Conservation (phyloP, 2,329 filamentous ascomycete species). For the Albifimbria verrucaria region DNA sequence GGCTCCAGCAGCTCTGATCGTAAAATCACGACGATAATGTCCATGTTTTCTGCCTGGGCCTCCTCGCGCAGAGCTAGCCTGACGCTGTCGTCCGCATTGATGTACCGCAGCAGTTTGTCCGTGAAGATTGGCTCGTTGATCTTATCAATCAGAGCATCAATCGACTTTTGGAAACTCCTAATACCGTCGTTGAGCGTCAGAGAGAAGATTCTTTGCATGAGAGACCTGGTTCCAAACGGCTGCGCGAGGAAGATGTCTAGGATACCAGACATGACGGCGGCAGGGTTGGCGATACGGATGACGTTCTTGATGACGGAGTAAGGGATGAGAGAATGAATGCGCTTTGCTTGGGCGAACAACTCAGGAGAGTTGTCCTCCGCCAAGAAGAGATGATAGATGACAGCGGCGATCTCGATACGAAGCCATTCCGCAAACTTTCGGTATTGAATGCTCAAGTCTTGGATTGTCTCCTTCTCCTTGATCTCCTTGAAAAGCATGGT, state of each 20-base stretch:
- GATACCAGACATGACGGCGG: constrained; percentile 93
- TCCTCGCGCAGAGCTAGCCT: constrained; percentile 74
- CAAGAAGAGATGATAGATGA: constrained; percentile 93
- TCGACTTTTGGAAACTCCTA: constrained; percentile 77
- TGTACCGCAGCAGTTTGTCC: constrained; percentile 78
- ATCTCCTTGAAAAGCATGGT: constrained; percentile 93
- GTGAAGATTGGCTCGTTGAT: constrained; percentile 79
- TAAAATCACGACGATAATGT: constrained; percentile 81
- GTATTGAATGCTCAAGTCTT: constrained; percentile 89
- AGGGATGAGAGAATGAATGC: constrained; percentile 91
- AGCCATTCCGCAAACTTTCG: constrained; percentile 98
- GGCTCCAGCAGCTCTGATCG: constrained; percentile 74
- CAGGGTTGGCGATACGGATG: constrained; percentile 93
- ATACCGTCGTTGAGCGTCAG: constrained; percentile 91
- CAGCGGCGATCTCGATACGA: constrained; percentile 93
- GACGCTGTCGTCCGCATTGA: constrained; percentile 68
- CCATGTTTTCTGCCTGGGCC: constrained; percentile 69
- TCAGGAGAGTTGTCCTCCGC: constrained; percentile 98
- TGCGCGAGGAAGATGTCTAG: constrained; percentile 95
- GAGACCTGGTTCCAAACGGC: constrained; percentile 83
- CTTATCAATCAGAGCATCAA: constrained; percentile 72
- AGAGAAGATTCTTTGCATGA: constrained; percentile 93
- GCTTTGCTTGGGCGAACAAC: constrained; percentile 87
- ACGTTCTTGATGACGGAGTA: constrained; percentile 95
- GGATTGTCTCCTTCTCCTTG: constrained; percentile 81